Base-by-base conservation (phyloP, 2,329 filamentous ascomycete genomes). In the Hypoxylon sp. region DNA sequence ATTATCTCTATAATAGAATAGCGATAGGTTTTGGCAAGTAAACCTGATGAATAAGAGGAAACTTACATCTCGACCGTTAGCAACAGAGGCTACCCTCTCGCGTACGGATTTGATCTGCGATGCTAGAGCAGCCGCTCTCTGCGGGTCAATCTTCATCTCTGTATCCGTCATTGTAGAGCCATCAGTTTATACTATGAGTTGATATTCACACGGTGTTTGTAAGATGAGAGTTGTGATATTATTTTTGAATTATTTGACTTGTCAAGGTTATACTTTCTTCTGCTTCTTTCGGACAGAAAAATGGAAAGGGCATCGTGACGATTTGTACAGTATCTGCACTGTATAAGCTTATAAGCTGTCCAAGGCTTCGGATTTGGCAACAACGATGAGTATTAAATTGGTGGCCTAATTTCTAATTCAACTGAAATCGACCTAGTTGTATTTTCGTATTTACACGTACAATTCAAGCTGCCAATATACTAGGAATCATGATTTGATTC, bases 91-190 rank as follows among this genome's bases (percentile, higher is more conserved):
- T 53, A 90, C 74, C 31, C 83, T 81, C 36, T 81, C 75, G 38
- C 77, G 79, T 44, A 90, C 84, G 31, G 76, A 71, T 60, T 78
- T 73, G 54, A 91, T 75, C 66, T 89, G 86, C 19, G 82, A 77
- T 56, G 82, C 69, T 51, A 91, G 83, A 47, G 77, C 75, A 51
- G 81, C 77, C 32, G 86, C 84, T 69, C 88, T 81, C 43, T 78
- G 67, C 0, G 82, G 76, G 60, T 86, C 78, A 57, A 88, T 74
- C 63, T 82, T 82, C 83, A 88, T 88, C 51, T 80, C 66, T 32
- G 66, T 55, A 36, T 76, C 73, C 58, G 71, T 73, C 78, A 80
- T 81, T 38, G 63, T 65, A 46, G 19, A 57, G 49, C 52, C 50
- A 60, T 61, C 19, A 17, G 30, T 23, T 15, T 41, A 16, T 3